A percentile compares a stretch with the other conserved stretches of the same genome.
phyloP scores from a whole-genome alignment of 2,329 filamentous ascomycete species.

The Acrodontium crateriforme region DNA sequence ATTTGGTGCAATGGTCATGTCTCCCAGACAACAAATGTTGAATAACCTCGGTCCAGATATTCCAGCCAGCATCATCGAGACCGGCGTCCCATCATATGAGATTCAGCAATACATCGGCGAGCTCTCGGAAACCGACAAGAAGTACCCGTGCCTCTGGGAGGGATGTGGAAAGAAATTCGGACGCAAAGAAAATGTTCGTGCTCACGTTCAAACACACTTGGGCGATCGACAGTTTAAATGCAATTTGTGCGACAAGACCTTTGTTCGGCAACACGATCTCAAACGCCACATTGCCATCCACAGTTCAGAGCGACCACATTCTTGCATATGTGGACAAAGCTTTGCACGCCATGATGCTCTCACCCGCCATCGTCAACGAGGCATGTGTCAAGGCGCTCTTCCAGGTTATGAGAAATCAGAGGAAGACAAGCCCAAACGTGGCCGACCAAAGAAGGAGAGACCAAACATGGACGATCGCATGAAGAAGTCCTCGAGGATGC shows the following conservation, averaged over 20 bases:
- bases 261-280: conserved; percentile 91
- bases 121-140: conserved; percentile 28
- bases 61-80: conserved; percentile 54
- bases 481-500: conserved; percentile 42
- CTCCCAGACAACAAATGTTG: conserved; percentile 28
- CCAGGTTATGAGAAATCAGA: conserved; percentile 47
- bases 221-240: conserved; percentile 93
- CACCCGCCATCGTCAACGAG: conserved; percentile 83
- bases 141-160: conserved; percentile 40
- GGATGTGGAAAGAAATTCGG: conserved; percentile 83
- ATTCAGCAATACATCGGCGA: conserved; percentile 36
- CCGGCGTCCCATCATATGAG: conserved; percentile 76
- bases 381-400: conserved; percentile 92
- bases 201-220: conserved; percentile 93
- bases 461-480: conserved; percentile 45
- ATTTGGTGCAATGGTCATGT: conserved; percentile 17
- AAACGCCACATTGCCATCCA: conserved; percentile 98
- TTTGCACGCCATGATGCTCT: conserved; percentile 93
- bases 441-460: conserved; percentile 48
- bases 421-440: conserved; percentile 54
- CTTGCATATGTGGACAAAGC: conserved; percentile 84
- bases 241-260: conserved; percentile 85
- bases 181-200: conserved; percentile 98
- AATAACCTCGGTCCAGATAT: conserved; percentile 35
- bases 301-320: conserved; percentile 87